Conservation (phyloP, 352 stramenopile genomes). For the Globisporangium spinosum region DNA sequence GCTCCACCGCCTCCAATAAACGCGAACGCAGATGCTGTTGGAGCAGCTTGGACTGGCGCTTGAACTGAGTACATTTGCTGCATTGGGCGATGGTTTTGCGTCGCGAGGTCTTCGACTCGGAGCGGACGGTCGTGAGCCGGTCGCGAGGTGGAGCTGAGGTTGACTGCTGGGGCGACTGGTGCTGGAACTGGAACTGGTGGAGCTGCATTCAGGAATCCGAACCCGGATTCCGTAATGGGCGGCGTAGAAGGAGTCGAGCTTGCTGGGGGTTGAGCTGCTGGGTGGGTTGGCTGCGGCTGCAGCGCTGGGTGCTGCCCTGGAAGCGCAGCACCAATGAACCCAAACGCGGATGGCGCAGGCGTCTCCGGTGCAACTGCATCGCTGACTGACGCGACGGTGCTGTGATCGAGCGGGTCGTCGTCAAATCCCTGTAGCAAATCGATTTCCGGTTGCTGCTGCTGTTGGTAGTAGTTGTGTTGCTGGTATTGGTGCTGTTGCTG, state of each 20-base stretch:
- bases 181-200: constrained; percentile 13
- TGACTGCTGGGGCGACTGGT: not conserved
- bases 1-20: constrained; percentile 32
- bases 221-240: constrained; percentile 31
- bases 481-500: constrained; percentile 1
- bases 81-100: constrained; percentile 6
- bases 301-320: not conserved
- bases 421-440: constrained; percentile 20
- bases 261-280: not conserved
- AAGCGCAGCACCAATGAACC: constrained; percentile 28
- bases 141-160: constrained; percentile 15
- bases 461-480: not conserved
- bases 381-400: not conserved
- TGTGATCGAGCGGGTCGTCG: constrained; percentile 10
- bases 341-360: constrained; percentile 28
- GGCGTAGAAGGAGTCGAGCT: constrained; percentile 19
- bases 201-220: constrained; percentile 33
- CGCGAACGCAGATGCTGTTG: constrained; percentile 40
- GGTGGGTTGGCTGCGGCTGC: constrained; percentile 1
- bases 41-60: not conserved
- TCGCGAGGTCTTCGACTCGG: constrained; percentile 18
- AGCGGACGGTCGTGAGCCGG: constrained; percentile 16
- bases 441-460: constrained; percentile 10
- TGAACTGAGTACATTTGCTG: constrained; percentile 5
- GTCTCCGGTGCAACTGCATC: constrained; percentile 8